These are phyloP conservation scores for Byssothecium circinans DNA, from an alignment of 2,329 filamentous ascomycete species.

Conservation along the genomic window DNA sequence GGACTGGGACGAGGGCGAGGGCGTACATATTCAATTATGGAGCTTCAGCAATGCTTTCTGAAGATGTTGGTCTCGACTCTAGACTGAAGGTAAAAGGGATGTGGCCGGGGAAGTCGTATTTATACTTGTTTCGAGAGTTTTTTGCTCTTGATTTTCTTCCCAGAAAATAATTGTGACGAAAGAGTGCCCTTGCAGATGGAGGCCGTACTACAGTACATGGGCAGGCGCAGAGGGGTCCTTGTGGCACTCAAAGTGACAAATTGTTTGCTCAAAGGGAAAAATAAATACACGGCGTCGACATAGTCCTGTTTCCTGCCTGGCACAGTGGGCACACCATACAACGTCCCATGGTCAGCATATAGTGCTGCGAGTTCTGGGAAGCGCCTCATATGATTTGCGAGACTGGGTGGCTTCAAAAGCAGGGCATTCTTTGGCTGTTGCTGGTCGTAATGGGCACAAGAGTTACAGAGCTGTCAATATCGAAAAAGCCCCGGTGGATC, in stretches of 20 bases:
- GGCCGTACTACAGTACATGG: constrained; percentile 14
- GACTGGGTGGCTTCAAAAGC: too few relatives aligned
- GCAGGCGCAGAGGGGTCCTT: constrained; percentile 2
- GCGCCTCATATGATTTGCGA: too few relatives aligned
- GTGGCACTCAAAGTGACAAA: not conserved
- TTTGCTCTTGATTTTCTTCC: not conserved
- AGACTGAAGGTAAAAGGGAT: not conserved
- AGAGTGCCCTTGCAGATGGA: constrained; percentile 12
- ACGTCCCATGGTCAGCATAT: too few relatives aligned
- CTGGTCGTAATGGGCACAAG: too few relatives aligned
- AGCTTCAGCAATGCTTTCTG: not conserved
- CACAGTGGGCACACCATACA: not conserved
- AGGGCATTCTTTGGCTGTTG: too few relatives aligned
- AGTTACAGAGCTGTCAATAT: too few relatives aligned
- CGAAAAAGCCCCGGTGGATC: too few relatives aligned
- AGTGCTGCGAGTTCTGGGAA: too few relatives aligned
- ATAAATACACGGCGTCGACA: too few relatives aligned
- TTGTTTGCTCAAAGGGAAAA: not conserved
- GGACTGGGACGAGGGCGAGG: constrained; percentile 18
- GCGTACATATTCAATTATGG: constrained; percentile 27
- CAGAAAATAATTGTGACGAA: constrained; percentile 2
- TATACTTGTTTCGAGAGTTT: not conserved
- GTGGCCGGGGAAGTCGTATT: not conserved
- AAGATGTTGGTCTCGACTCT: not conserved
- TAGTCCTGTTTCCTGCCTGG: not conserved